Evolutionary conservation across 1,139 yeast species (phyloP).

Genomic region (Candida sp.): DNA sequence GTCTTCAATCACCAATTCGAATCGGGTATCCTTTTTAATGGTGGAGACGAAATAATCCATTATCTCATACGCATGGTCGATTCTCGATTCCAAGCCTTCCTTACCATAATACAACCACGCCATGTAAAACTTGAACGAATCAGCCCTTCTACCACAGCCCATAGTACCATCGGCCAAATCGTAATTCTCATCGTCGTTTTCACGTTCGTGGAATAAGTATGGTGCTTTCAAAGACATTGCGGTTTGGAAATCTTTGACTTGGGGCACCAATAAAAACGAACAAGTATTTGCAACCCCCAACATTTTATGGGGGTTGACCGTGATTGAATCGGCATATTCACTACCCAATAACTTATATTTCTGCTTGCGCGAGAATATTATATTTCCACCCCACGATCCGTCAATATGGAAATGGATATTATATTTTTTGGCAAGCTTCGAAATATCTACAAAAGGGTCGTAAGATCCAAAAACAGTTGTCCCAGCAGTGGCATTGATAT

Average conservation of each 20-base stretch:
- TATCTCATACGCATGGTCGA: slow-evolving; percentile 70
- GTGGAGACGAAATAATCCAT: slow-evolving; percentile 56
- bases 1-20: slow-evolving; percentile 51
- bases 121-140: slow-evolving; percentile 73
- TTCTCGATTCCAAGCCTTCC: slow-evolving; percentile 50
- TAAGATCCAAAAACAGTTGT: slow-evolving; percentile 87
- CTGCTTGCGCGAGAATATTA: slow-evolving; percentile 59
- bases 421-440: slow-evolving; percentile 51
- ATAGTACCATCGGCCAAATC: slow-evolving; percentile 89
- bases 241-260: slow-evolving; percentile 59
- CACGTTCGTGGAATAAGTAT: slow-evolving; percentile 70
- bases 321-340: slow-evolving; percentile 71
- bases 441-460: slow-evolving; percentile 61
- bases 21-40: slow-evolving; percentile 33
- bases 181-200: slow-evolving; percentile 52
- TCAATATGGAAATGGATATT: slow-evolving; percentile 78
- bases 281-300: slow-evolving; percentile 90
- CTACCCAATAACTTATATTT: slow-evolving; percentile 52
- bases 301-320: slow-evolving; percentile 87
- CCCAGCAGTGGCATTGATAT: slow-evolving; percentile 83
- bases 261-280: slow-evolving; percentile 72
- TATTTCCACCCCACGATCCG: slow-evolving; percentile 93
- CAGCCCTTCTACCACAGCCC: slow-evolving; percentile 92
- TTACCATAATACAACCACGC: slow-evolving; percentile 83
- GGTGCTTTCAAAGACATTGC: slow-evolving; percentile 82